phyloP scores from a whole-genome alignment of 495 filamentous ascomycete genomes.

The Trichodelitschia bisporula region DNA sequence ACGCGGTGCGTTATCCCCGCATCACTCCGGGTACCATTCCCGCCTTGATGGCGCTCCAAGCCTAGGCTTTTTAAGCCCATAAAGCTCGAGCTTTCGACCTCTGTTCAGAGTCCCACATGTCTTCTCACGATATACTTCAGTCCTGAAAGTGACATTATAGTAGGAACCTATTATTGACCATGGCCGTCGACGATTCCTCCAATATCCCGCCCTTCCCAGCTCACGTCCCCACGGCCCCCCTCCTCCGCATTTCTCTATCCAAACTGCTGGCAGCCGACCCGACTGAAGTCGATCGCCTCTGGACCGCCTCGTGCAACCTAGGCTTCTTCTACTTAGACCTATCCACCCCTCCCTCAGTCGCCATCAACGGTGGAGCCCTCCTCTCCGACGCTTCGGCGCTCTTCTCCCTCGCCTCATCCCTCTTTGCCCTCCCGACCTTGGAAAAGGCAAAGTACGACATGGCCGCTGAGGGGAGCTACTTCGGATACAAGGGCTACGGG shows the following conservation, averaged over 20 bases:
- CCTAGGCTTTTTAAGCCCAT: too few species aligned
- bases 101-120: too few species aligned
- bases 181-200: too few species aligned
- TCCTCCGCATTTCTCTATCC: slow-evolving; percentile 26
- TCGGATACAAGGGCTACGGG: slow-evolving; percentile 29
- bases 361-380: slow-evolving; percentile 17
- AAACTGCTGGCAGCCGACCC: slow-evolving; percentile 21
- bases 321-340: slow-evolving; percentile 43
- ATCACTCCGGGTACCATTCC: too few species aligned
- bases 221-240: slow-evolving; percentile 26
- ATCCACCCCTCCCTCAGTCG: slow-evolving; percentile 14
- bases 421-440: slow-evolving; percentile 24
- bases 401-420: slow-evolving; percentile 20
- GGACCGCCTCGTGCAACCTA: slow-evolving; percentile 24
- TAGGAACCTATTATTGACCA: too few species aligned
- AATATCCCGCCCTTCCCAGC: slow-evolving; percentile 29
- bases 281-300: slow-evolving; percentile 21
- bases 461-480: slow-evolving; percentile 10
- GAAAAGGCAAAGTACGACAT: slow-evolving; percentile 31
- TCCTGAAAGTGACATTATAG: too few species aligned
- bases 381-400: slow-evolving; percentile 21
- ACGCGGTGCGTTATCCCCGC: too few species aligned
- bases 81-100: too few species aligned
- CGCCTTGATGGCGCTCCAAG: too few species aligned
- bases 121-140: too few species aligned